These are phyloP conservation scores for Colletotrichum sublineola DNA, from an alignment of 2,329 filamentous ascomycete genomes.

Conservation along the genomic window DNA sequence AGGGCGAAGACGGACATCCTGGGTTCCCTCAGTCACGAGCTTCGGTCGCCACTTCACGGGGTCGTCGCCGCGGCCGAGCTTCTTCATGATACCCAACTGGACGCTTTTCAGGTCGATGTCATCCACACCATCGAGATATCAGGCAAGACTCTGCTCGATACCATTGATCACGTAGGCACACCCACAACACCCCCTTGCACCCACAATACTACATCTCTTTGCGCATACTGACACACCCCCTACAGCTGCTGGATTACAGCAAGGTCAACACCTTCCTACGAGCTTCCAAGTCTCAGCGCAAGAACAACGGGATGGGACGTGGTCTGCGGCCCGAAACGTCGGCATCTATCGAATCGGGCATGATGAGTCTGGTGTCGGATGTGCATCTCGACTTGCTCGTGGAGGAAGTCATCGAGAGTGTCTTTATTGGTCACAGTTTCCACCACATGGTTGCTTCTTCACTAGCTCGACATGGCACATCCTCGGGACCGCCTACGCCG, in stretches of 20 bases:
- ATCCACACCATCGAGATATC: constrained; percentile 63
- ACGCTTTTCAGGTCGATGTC: constrained; percentile 57
- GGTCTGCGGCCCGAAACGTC: constrained; percentile 24
- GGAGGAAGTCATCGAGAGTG: constrained; percentile 57
- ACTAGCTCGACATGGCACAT: constrained; percentile 49
- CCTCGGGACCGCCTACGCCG: constrained; percentile 37
- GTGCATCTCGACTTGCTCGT: constrained; percentile 52
- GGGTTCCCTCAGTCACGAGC: constrained; percentile 69
- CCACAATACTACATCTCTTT: neutral
- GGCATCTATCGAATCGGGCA: constrained; percentile 43
- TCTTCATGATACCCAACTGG: constrained; percentile 60
- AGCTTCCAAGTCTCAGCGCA: constrained; percentile 40
- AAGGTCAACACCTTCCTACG: constrained; percentile 60
- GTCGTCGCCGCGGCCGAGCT: constrained; percentile 67
- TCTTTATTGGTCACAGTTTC: constrained; percentile 55
- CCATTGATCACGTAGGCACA: constrained; percentile 59
- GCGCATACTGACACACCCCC: neutral
- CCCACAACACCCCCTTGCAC: neutral
- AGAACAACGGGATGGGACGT: constrained; percentile 41
- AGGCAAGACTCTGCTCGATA: constrained; percentile 63
- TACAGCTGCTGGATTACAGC: constrained; percentile 60
- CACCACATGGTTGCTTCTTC: constrained; percentile 49
- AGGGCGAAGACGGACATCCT: constrained; percentile 68
- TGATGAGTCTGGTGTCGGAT: constrained; percentile 49
- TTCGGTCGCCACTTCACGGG: constrained; percentile 69